Evolutionary conservation across 768 basidiomycete species (phyloP).

Genomic region (Lactifluus hygrophoroides): DNA sequence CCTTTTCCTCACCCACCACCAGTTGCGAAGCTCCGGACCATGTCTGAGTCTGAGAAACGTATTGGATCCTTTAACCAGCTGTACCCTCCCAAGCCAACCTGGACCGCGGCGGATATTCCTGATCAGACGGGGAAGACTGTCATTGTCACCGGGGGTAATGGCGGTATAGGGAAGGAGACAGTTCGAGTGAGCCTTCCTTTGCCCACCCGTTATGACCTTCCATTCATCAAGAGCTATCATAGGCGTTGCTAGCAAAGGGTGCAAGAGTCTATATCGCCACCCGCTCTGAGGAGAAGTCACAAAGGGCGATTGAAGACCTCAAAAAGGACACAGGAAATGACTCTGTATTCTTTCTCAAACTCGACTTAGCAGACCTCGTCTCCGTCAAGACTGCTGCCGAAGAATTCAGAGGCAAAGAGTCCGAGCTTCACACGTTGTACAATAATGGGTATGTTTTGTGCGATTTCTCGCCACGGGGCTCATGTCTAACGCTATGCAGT

Average conservation of each 20-base stretch:
- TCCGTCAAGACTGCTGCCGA: conserved; percentile 30
- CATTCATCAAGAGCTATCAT: neutral
- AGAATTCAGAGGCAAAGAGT: conserved; percentile 26
- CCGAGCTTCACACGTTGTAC: conserved; percentile 27
- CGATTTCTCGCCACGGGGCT: neutral
- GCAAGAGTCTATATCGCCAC: conserved; percentile 28
- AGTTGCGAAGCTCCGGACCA: neutral
- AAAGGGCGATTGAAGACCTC: conserved; percentile 20
- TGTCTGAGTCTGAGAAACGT: conserved; percentile 1
- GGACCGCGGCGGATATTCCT: conserved; percentile 20
- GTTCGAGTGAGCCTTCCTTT: neutral
- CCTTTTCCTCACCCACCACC: neutral
- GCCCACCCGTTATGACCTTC: neutral
- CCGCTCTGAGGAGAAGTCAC: conserved; percentile 21
- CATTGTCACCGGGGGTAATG: conserved; percentile 24
- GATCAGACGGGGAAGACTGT: conserved; percentile 23
- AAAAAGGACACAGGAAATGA: conserved; percentile 19
- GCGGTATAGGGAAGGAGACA: conserved; percentile 22
- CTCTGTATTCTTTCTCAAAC: conserved; percentile 23
- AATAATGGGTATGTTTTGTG: conserved; percentile 27
- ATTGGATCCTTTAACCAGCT: conserved; percentile 9
- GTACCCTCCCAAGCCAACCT: conserved; percentile 12
- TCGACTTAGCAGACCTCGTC: conserved; percentile 33
- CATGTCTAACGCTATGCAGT: conserved; percentile 20
- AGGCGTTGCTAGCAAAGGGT: conserved; percentile 26